Base-by-base conservation (phyloP, 75 land plant species). In the Picea glauca region DNA sequence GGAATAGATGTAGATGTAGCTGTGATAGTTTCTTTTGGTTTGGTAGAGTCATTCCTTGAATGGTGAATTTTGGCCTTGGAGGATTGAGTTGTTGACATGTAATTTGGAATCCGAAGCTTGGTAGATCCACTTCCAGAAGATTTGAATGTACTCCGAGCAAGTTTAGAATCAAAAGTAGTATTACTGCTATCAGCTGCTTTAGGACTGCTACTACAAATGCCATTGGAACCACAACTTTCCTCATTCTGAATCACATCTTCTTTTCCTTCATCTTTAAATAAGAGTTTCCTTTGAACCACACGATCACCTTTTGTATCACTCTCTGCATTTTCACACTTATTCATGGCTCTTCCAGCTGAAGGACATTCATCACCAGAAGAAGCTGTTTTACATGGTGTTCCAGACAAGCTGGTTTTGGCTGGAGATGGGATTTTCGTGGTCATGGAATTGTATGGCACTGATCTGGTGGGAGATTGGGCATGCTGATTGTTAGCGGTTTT, bases 41-140 rank as follows among this genome's bases (percentile, higher is more conserved):
- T 70, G 74, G 74, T 43, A 46, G 54, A 46, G 23, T 70, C 50
- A 70, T 46, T 70, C 56, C 56, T 50, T 18, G 54, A n/a, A 70
- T 70, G 73, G 20, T 68, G 54, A 20, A 40, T 46, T 74, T 68
- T 74, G 23, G 80, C 80, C 56, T 77, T 79, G 3, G 78, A 46
- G 31, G 80, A 79, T 74, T 79, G 23, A 30, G 80, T 79, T 21
- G 58, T 35, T 79, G 78, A 54, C 80, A 79, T 79, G 79, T 79
- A 79, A 50, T 77, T 79, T 17, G 80, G 80, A 50, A 74, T 54
- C 74, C 54, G 15, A 38, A 68, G 78, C 26, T 74, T 26, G 33
- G 30, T 74, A 14, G 78, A 46, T 13, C 76, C 78, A 26, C n/a
- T 79, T 46, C 77, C 79, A 23, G 78, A 56, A 74, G 63, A 58